Evolutionary conservation across 257 asterid species (phyloP), one percentile per base, ranked within the genome.

Genomic region (Apocynum venetum): DNA sequence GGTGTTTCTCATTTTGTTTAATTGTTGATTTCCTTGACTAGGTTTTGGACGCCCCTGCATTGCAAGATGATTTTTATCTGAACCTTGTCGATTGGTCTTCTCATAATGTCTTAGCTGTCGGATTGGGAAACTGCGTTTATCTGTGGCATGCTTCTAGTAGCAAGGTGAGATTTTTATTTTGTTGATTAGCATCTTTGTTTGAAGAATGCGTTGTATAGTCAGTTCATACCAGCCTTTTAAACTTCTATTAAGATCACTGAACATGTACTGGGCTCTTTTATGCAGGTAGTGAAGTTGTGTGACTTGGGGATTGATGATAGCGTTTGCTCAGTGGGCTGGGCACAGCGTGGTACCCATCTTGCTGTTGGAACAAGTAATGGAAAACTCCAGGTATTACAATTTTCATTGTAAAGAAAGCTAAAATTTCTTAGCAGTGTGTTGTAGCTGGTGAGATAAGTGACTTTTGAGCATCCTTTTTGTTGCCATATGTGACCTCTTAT

Each of bases 11-110:
- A 4, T 36, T 41, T 40, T 40, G 13, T 52, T 49, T 38, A 8
- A 49, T 31, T 53, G 25, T 6, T 77, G 46, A 67, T 3, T 55
- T 59, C 40, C 51, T 78, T 76, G 52, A 14, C 38, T 80, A 95
- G 99, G 97, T 95, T 72, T 81, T 95, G 89, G 99, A 95, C 76
- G 99, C 99, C 53, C 99, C 99, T 0, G 96, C 97, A 41, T 66
- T 95, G 86, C 97, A 91, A 84, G 99, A 95, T 75, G 99, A 95
- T 82, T 95, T 93, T 80, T 95, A 95, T 86, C 92, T 93, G 71
- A 95, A 95, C 82, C 97, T 95, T 49, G 99, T 95, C 4, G 99
- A 95, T 63, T 95, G 99, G 99, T 90, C 99, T 55, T 86, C 99
- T 0, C 86, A 89, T 59, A 91, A 95, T 80, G 97, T 95, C 52